Evolutionary conservation across 176 grass and related monocot species (phyloP).

Genomic region (Urochloa ruziziensis): DNA sequence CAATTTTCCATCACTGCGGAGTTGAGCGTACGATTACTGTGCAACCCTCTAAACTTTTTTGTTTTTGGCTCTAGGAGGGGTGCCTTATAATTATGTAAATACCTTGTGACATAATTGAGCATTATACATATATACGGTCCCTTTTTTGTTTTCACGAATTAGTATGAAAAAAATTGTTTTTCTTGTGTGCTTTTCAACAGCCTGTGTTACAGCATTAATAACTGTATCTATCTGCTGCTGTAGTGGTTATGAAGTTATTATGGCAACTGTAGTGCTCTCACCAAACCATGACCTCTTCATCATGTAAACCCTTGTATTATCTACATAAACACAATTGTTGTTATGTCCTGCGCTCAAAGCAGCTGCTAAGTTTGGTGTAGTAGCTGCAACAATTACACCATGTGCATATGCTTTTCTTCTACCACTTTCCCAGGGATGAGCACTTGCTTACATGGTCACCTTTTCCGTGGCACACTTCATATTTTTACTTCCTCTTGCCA

Average conservation of each 20-base stretch:
- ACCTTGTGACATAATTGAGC: neutral
- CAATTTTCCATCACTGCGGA: neutral
- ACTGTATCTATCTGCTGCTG: neutral
- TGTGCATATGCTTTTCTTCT: neutral
- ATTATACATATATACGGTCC: neutral
- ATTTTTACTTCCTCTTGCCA: neutral
- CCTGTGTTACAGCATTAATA: conserved; percentile 24
- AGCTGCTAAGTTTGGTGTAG: conserved; percentile 36
- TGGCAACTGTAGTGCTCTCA: neutral
- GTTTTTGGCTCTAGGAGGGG: neutral
- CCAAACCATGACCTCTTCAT: conserved; percentile 4
- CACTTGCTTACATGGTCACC: neutral
- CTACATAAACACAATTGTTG: neutral
- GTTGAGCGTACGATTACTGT: neutral
- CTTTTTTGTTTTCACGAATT: neutral
- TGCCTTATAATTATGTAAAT: conserved; percentile 1
- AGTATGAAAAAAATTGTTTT: neutral
- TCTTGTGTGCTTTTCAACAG: neutral
- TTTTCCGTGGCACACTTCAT: neutral
- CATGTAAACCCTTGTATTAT: neutral
- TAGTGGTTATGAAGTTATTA: conserved; percentile 32
- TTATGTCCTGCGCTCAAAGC: conserved; percentile 34
- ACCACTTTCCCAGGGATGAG: neutral
- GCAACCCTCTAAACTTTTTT: neutral
- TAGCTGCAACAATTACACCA: conserved; percentile 24